Conservation (phyloP, 306 rosid species). For the Cucurbita argyrosperma region DNA sequence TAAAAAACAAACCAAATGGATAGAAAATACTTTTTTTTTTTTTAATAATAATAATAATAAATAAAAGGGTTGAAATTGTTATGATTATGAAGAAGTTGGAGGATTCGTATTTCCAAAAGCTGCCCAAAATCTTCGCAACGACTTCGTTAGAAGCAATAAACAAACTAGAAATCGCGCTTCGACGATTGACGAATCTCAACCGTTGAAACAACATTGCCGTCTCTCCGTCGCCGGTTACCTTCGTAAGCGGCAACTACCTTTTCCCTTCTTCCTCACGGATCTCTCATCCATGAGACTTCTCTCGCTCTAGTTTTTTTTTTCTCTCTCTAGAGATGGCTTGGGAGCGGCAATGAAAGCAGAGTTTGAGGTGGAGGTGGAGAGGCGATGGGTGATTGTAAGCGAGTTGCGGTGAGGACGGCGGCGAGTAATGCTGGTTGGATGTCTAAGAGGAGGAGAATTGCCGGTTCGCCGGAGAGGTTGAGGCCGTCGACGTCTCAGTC, state of each 20-base stretch:
- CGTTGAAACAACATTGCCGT: not conserved
- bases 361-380: not conserved
- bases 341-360: not conserved
- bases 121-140: conserved; percentile 13
- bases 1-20: not conserved
- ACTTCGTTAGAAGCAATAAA: not conserved
- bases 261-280: not conserved
- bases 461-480: conserved; percentile 1
- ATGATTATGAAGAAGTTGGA: conserved; percentile 2
- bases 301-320: not conserved
- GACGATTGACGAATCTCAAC: not conserved
- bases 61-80: not conserved
- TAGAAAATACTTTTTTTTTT: not conserved
- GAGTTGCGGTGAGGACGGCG: conserved; percentile 22
- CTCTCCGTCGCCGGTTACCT: not conserved
- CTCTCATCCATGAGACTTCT: not conserved
- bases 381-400: conserved; percentile 32
- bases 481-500: not conserved
- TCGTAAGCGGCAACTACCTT: not conserved
- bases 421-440: conserved; percentile 8
- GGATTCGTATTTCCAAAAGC: conserved; percentile 6
- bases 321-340: not conserved
- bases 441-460: conserved; percentile 41
- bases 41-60: not conserved
- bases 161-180: not conserved